A percentile compares a stretch with the other conserved stretches of the same genome.
These are phyloP conservation scores for Kodamaea plutei DNA, from an alignment of 1,139 yeast species.

Conservation along the genomic window DNA sequence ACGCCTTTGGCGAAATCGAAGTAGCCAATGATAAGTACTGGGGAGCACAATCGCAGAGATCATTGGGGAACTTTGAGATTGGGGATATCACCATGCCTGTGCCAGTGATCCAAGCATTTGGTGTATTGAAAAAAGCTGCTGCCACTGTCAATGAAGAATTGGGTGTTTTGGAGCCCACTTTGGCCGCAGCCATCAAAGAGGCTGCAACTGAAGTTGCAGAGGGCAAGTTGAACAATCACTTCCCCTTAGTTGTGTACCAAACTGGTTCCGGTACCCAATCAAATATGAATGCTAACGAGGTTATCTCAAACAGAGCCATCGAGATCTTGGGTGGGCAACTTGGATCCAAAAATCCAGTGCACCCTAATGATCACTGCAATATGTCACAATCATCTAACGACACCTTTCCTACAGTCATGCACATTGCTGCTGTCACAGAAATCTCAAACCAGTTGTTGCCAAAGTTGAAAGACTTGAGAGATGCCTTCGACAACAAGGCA, in stretches of 20 bases:
- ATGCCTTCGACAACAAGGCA: slow-evolving; percentile 15
- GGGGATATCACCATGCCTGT: slow-evolving; percentile 18
- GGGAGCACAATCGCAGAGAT: slow-evolving; percentile 21
- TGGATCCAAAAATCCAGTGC: slow-evolving; percentile 21
- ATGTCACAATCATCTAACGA: slow-evolving; percentile 21
- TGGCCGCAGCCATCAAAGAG: slow-evolving; percentile 16
- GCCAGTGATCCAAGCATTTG: slow-evolving; percentile 18
- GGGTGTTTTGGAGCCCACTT: slow-evolving; percentile 18
- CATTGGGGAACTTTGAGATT: slow-evolving; percentile 19
- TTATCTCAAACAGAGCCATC: slow-evolving; percentile 20
- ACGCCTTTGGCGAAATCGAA: slow-evolving; percentile 19
- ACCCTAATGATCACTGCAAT: slow-evolving; percentile 21
- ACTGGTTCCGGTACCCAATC: slow-evolving; percentile 22
- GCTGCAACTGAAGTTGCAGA: slow-evolving; percentile 19
- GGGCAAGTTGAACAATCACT: slow-evolving; percentile 18
- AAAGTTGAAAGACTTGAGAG: slow-evolving; percentile 17
- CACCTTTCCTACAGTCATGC: slow-evolving; percentile 22
- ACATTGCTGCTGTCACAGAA: slow-evolving; percentile 20
- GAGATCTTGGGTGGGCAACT: slow-evolving; percentile 18
- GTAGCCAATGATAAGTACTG: slow-evolving; percentile 18
- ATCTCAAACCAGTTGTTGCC: slow-evolving; percentile 15
- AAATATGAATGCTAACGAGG: slow-evolving; percentile 22
- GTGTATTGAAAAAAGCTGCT: slow-evolving; percentile 19
- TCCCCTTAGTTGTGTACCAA: slow-evolving; percentile 21
- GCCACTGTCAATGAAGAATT: slow-evolving; percentile 17